Conservation (phyloP, 257 asterid species). For the Lantana camara region DNA sequence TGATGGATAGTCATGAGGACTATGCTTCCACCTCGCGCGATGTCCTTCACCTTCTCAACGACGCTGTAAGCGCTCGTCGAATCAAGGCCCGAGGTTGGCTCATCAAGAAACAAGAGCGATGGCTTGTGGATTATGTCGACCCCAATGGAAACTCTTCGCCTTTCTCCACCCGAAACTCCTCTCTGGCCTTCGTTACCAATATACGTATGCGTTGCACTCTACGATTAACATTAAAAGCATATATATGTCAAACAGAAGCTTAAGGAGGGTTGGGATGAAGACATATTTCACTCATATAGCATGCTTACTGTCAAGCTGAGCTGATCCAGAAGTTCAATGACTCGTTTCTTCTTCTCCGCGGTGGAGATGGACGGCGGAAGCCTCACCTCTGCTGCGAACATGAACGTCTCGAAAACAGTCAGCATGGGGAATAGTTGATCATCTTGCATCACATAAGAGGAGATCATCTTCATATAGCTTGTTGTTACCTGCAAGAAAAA, state of each 20-base stretch:
- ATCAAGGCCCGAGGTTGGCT: conserved; percentile 90
- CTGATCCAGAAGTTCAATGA: conserved; percentile 69
- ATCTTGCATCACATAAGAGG: conserved; percentile 92
- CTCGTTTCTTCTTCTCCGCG: conserved; percentile 72
- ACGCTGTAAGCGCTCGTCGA: conserved; percentile 87
- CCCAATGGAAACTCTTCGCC: conserved; percentile 82
- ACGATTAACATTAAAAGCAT: background rate
- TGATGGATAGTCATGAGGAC: conserved; percentile 89
- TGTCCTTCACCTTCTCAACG: conserved; percentile 83
- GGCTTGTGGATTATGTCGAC: conserved; percentile 90
- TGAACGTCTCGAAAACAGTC: conserved; percentile 80
- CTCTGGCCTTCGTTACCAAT: conserved; percentile 82
- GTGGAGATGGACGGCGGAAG: conserved; percentile 80
- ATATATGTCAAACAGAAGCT: background rate
- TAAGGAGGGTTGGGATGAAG: background rate
- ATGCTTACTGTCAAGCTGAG: conserved; percentile 68
- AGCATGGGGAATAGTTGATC: conserved; percentile 91
- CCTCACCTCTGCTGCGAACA: conserved; percentile 92
- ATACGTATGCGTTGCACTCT: conserved; percentile 75
- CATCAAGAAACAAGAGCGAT: conserved; percentile 79
- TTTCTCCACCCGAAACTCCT: conserved; percentile 88
- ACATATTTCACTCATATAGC: background rate
- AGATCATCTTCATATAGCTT: conserved; percentile 88
- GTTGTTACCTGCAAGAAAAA: conserved; percentile 69
- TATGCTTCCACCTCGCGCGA: conserved; percentile 74